phyloP scores from a whole-genome alignment of 73 alveolate genomes.

The Tetrahymena thermophila region DNA sequence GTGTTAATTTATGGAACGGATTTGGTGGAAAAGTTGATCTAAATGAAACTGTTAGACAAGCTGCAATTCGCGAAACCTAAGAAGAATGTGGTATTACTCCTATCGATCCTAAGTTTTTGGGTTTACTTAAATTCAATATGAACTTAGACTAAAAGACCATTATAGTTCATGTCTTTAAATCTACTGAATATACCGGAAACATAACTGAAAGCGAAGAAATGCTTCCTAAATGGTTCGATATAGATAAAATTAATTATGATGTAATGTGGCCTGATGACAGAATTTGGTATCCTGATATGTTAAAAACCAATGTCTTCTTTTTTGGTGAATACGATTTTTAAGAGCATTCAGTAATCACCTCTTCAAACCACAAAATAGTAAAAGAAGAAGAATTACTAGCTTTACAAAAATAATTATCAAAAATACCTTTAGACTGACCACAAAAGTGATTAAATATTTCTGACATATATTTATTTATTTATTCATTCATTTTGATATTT shows the following conservation, averaged over 20 bases:
- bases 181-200: conserved; percentile 6
- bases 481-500: no score
- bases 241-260: neutral
- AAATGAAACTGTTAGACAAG: neutral
- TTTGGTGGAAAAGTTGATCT: conserved; percentile 35
- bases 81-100: conserved; percentile 41
- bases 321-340: conserved; percentile 9
- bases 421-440: neutral
- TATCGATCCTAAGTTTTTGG: conserved; percentile 14
- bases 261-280: conserved; percentile 38
- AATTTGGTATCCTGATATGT: conserved; percentile 23
- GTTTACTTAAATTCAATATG: conserved; percentile 7
- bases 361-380: neutral
- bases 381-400: conserved; percentile 6
- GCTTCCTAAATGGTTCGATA: conserved; percentile 18
- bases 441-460: neutral
- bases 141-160: conserved; percentile 7
- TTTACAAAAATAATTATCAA: neutral
- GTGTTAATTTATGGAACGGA: conserved; percentile 21
- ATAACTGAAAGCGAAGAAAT: conserved; percentile 21
- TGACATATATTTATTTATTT: neutral
- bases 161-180: conserved; percentile 14
- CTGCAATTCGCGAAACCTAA: conserved; percentile 31
- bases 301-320: neutral
- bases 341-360: conserved; percentile 18